Evolutionary conservation across 2,329 filamentous ascomycete genomes (phyloP).

Genomic region (Tolypocladium album): DNA sequence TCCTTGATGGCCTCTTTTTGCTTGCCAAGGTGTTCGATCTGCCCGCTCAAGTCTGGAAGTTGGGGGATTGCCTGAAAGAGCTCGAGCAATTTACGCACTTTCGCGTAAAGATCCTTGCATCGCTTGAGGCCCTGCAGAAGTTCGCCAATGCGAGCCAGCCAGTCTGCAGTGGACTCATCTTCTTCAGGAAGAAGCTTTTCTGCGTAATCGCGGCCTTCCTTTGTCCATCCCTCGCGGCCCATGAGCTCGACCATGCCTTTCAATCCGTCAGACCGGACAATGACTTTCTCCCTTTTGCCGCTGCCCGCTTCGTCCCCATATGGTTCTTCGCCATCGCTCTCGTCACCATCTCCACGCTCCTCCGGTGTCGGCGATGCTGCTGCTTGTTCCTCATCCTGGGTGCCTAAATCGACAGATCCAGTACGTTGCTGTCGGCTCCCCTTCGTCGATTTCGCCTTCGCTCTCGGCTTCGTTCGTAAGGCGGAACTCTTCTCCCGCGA

Average conservation of each 20-base stretch:
- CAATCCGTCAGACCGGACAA: neutral
- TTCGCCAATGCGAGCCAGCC: neutral
- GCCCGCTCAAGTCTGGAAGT: neutral
- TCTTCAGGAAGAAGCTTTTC: neutral
- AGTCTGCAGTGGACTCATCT: neutral
- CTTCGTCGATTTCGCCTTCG: neutral
- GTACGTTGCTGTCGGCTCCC: neutral
- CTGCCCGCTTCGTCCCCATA: neutral
- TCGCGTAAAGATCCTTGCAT: neutral
- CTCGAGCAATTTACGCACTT: neutral
- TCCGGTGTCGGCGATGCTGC: neutral
- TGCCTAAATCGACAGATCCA: neutral
- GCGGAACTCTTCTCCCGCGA: neutral
- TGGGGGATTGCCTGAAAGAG: neutral
- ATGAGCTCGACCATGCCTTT: neutral
- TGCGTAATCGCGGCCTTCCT: neutral
- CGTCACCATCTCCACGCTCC: neutral
- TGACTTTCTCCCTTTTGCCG: neutral
- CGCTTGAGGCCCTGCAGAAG: neutral
- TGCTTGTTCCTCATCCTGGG: neutral
- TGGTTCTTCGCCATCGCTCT: neutral
- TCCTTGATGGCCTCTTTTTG: neutral
- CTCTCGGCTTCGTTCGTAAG: neutral
- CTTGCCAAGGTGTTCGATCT: neutral
- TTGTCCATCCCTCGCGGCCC: neutral